Evolutionary conservation across 805 yeast species (phyloP), one percentile per base, ranked within the genome.

Genomic region (Candida maris): DNA sequence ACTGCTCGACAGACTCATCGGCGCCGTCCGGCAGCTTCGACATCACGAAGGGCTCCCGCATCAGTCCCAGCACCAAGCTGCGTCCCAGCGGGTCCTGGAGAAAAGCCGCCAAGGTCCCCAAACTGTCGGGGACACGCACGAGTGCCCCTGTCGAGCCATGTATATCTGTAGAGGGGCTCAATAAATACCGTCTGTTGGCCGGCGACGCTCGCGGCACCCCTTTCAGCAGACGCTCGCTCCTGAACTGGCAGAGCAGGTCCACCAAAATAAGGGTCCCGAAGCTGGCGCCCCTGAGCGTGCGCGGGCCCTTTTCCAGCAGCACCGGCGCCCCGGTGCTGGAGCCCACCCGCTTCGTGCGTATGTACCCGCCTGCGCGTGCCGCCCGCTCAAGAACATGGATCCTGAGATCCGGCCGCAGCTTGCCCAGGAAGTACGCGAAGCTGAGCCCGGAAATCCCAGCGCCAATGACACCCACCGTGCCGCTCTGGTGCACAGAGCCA

Each of bases 391-490:
- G 73, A 0, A 91, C 52, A 1, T 75, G 74, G 30, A 91, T 70
- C 4, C 63, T 59, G 14, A 85, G 49, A 56, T 88, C 96, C 0
- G 96, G 96, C 34, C 95, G 68, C n/a, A 86, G 57, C 37, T 72
- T 73, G 23, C 71, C 67, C 10, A 88, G 64, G 51, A 81, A 84
- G 50, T 81, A 83, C 1, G 83, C 75, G 52, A 74, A 84, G 2
- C 87, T 66, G 3, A 93, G 65, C 0, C 97, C 97, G 0, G 96
- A 83, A 2, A 91, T 74, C 1, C 98, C 98, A 1, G 85, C 81
- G 0, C 98, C 98, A 1, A 88, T 54, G 0, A 89, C 84, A 1
- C 84, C 88, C 2, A 88, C 79, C 15, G 30, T 39, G 25, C n/a
- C n/a, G n/a, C n/a, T n/a, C n/a, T n/a, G n/a, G n/a, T n/a, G n/a